Conservation (phyloP, 352 stramenopile genomes). For the Phytophthora agathidicida region DNA sequence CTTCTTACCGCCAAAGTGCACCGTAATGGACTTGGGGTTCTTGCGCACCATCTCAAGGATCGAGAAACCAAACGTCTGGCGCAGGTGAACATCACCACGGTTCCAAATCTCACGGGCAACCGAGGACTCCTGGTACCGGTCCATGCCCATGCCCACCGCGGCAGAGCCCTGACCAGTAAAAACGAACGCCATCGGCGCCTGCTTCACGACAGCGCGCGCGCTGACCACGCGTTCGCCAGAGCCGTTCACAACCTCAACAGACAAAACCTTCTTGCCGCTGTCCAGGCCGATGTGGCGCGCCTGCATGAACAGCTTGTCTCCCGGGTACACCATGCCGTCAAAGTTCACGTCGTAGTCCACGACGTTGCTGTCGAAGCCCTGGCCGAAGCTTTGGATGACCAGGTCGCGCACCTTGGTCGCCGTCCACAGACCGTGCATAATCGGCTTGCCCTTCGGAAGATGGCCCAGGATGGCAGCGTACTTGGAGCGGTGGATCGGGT, state of each 20-base stretch:
- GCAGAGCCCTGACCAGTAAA: slow-evolving; percentile 90
- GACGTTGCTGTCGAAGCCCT: slow-evolving; percentile 68
- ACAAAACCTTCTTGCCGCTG: slow-evolving; percentile 69
- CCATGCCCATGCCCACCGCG: slow-evolving; percentile 88
- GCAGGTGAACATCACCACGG: slow-evolving; percentile 72
- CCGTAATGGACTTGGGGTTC: slow-evolving; percentile 83
- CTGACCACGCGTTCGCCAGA: slow-evolving; percentile 78
- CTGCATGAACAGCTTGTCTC: slow-evolving; percentile 83
- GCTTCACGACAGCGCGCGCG: slow-evolving; percentile 70
- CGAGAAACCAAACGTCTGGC: slow-evolving; percentile 84
- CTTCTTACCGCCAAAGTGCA: slow-evolving; percentile 87
- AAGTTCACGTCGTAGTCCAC: slow-evolving; percentile 81
- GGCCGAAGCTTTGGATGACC: slow-evolving; percentile 57
- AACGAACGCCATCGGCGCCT: slow-evolving; percentile 75
- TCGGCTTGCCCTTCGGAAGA: slow-evolving; percentile 73
- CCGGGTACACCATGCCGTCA: slow-evolving; percentile 89
- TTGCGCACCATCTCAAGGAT: slow-evolving; percentile 89
- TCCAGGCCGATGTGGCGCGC: slow-evolving; percentile 71
- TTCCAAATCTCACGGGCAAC: slow-evolving; percentile 85
- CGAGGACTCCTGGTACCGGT: slow-evolving; percentile 76
- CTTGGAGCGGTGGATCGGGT: slow-evolving; percentile 86
- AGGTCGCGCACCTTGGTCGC: slow-evolving; percentile 84
- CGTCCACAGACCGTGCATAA: slow-evolving; percentile 91
- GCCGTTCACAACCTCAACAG: slow-evolving; percentile 78
- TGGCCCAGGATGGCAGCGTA: slow-evolving; percentile 78